Percentiles rank a stretch among this genome's conserved stretches.
These are phyloP conservation scores for Fusarium tjaetaba DNA, from an alignment of 2,329 filamentous ascomycete genomes.

Conservation along the genomic window DNA sequence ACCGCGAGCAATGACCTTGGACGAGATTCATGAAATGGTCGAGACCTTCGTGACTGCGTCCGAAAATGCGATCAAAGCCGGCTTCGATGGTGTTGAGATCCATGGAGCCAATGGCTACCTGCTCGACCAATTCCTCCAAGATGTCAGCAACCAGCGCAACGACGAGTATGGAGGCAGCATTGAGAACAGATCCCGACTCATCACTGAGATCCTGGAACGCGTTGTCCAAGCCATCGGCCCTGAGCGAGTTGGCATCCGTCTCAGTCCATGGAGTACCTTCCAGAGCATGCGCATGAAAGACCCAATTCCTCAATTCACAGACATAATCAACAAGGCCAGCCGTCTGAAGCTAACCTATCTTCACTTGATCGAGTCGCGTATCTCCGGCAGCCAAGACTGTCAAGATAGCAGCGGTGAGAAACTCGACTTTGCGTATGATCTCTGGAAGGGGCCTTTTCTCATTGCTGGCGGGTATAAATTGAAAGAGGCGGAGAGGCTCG, in stretches of 20 bases:
- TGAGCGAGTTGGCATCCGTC: slow-evolving; percentile 63
- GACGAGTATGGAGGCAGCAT: slow-evolving; percentile 64
- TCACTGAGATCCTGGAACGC: slow-evolving; percentile 59
- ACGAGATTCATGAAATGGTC: slow-evolving; percentile 72
- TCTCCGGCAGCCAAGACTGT: slow-evolving; percentile 55
- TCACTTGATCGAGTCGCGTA: slow-evolving; percentile 68
- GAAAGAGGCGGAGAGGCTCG: slow-evolving; percentile 38
- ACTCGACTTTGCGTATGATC: slow-evolving; percentile 48
- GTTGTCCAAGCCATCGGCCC: slow-evolving; percentile 57
- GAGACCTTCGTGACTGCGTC: slow-evolving; percentile 64
- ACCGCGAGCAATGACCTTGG: slow-evolving; percentile 70
- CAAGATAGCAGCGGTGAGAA: slow-evolving; percentile 43
- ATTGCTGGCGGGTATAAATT: slow-evolving; percentile 49
- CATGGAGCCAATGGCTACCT: slow-evolving; percentile 70
- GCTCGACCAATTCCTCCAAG: slow-evolving; percentile 67
- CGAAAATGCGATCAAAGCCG: slow-evolving; percentile 66
- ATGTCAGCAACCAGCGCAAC: slow-evolving; percentile 59
- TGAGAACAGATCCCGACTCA: slow-evolving; percentile 62
- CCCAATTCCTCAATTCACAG: slow-evolving; percentile 69
- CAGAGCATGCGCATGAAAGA: slow-evolving; percentile 72
- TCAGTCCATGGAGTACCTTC: slow-evolving; percentile 69
- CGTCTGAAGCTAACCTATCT: slow-evolving; percentile 67
- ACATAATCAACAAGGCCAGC: slow-evolving; percentile 63
- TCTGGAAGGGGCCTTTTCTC: slow-evolving; percentile 48
- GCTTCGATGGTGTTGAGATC: slow-evolving; percentile 76